Conservation (phyloP, 768 basidiomycete species). For the Boletus insuetus region DNA sequence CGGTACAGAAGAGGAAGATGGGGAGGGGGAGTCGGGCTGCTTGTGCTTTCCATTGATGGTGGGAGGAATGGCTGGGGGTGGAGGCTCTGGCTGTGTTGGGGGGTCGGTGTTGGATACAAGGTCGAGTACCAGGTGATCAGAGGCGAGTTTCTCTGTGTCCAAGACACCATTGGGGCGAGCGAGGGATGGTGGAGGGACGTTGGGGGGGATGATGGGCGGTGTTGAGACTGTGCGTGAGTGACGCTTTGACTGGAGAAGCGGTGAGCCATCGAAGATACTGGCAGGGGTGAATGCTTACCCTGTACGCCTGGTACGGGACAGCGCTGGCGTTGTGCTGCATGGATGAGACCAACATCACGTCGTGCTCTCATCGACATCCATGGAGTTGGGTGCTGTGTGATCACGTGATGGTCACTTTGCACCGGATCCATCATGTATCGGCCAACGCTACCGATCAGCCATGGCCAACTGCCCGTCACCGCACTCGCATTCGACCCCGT, state of each 20-base stretch:
- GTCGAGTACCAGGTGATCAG: constrained; percentile 7
- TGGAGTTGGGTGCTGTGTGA: no score
- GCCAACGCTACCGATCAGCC: constrained; percentile 13
- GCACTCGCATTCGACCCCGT: constrained; percentile 88
- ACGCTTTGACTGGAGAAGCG: constrained; percentile 40
- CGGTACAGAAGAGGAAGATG: constrained; percentile 8
- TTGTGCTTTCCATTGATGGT: constrained; percentile 4
- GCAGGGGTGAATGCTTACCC: constrained; percentile 23
- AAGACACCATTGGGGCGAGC: no score
- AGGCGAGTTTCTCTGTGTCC: constrained; percentile 27
- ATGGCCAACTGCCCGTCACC: constrained; percentile 50
- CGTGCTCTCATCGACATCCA: no score
- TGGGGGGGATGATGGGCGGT: constrained; percentile 19
- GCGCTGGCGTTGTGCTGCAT: constrained; percentile 21
- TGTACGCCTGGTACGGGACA: constrained; percentile 53
- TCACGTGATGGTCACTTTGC: constrained; percentile 16
- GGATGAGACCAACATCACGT: not conserved
- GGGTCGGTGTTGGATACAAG: not conserved
- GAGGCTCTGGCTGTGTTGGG: not conserved
- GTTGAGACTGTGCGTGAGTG: constrained; percentile 42
- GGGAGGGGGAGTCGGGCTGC: constrained; percentile 3
- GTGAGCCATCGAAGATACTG: not conserved
- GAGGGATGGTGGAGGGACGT: constrained; percentile 11
- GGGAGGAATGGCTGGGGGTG: not conserved
- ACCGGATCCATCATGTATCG: constrained; percentile 19